Evolutionary conservation across 495 filamentous ascomycete genomes (phyloP).

Genomic region (Neurospora sp.): DNA sequence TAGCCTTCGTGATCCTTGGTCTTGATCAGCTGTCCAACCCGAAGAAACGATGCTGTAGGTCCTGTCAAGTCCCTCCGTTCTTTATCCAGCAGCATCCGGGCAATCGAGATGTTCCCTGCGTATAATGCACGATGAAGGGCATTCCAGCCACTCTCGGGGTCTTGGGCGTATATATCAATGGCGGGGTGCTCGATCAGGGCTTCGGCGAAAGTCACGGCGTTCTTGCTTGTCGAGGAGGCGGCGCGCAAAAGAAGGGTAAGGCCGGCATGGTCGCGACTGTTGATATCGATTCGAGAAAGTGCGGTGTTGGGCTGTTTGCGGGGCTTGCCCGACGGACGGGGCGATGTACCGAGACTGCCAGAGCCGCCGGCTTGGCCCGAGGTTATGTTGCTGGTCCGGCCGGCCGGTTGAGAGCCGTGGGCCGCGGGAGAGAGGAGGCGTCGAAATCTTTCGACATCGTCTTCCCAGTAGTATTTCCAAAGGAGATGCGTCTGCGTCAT

Average conservation of each 20-base stretch:
- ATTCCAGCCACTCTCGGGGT: conserved; percentile 93
- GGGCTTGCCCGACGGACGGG: conserved; percentile 31
- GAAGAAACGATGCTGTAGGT: conserved; percentile 30
- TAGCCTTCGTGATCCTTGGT: conserved; percentile 92
- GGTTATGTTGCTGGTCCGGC: conserved; percentile 27
- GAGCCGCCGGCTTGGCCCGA: conserved; percentile 16
- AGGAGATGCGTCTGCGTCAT: conserved; percentile 97
- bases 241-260: conserved; percentile 79
- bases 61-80: conserved; percentile 57
- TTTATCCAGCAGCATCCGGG: conserved; percentile 64
- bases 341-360: conserved; percentile 32
- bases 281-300: conserved; percentile 65
- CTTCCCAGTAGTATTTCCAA: conserved; percentile 91
- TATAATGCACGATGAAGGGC: conserved; percentile 88
- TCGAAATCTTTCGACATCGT: conserved; percentile 89
- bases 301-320: conserved; percentile 30
- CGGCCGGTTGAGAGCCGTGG: conserved; percentile 38
- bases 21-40: conserved; percentile 65
- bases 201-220: conserved; percentile 59
- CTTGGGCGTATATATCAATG: conserved; percentile 78
- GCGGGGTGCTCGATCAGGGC: conserved; percentile 70
- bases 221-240: conserved; percentile 59
- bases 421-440: conserved; percentile 62
- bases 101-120: conserved; percentile 81
- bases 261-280: conserved; percentile 67